Base-by-base conservation (phyloP, 495 filamentous ascomycete species). In the Penicillium mononematosum region DNA sequence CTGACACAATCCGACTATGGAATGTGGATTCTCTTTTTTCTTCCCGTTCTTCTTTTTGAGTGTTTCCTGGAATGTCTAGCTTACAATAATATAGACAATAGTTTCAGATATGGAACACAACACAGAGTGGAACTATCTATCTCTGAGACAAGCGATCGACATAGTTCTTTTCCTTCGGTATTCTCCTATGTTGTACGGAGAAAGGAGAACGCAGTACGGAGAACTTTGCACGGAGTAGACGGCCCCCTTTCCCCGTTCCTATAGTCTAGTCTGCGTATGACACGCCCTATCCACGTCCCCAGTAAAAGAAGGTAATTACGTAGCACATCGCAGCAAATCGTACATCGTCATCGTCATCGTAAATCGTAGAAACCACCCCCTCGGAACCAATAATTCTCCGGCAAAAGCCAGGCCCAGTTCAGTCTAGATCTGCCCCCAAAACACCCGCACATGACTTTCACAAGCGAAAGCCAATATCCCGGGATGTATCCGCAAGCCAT, bases 21-120 rank as follows among this genome's bases (percentile, higher is more conserved):
- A 53, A 42, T 32, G 50, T 53, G 39, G 17, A 25, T 32, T 34
- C 44, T 36, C 10, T 44, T 19, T 39, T 39, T 53, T 53, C n/a
- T 53, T 53, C 1, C 32, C 9, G 5, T 38, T 24, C 27, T 27
- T 45, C 4, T 42, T 29, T 53, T 20, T 42, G 25, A 27, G 39
- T 17, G 27, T 29, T 29, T 29, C 7, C 27, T 29, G 31, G 27
- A 42, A 14, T 24, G 51, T 24, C 27, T 44, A 54, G 41, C 41
- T 32, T 4, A 55, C 43, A 46, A 45, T 55, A 55, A 55, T 47
- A 39, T 17, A 39, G 32, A 51, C 44, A 45, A 55, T 47, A 55
- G 53, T 55, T 55, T 55, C 53, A 55, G 31, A 47, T 46, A 44
- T 55, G 53, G 44, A 55, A 44, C 47, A 46, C 36, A 44, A 50